Conservation (phyloP, 2,329 filamentous ascomycete species). For the Clonostachys byssicola region DNA sequence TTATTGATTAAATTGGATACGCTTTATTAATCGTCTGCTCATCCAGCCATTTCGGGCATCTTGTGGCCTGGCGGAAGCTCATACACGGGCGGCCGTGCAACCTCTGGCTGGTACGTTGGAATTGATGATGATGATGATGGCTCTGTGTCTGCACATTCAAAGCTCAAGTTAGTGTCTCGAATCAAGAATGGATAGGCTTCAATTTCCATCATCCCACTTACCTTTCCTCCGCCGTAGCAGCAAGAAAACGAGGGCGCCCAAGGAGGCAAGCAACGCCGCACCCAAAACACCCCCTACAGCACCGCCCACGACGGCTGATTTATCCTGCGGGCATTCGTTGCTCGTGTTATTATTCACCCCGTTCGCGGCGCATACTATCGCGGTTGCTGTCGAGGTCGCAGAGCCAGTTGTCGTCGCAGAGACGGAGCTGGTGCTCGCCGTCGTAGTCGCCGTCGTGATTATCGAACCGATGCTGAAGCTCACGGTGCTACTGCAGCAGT, state of each 20-base stretch:
- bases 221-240: neutral
- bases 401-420: too few relatives aligned
- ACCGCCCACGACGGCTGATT: constrained; percentile 10
- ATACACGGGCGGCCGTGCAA: too few relatives aligned
- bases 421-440: neutral
- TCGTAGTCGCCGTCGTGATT: constrained; percentile 2
- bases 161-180: too few relatives aligned
- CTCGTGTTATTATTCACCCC: neutral
- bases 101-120: too few relatives aligned
- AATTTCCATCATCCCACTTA: too few relatives aligned
- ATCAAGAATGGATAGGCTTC: too few relatives aligned
- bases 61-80: too few relatives aligned
- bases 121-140: too few relatives aligned
- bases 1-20: too few relatives aligned
- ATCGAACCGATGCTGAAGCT: constrained; percentile 4
- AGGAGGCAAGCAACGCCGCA: constrained; percentile 11
- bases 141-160: too few relatives aligned
- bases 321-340: constrained; percentile 10
- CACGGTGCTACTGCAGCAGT: constrained; percentile 9
- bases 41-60: too few relatives aligned
- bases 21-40: too few relatives aligned
- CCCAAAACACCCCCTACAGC: constrained; percentile 12
- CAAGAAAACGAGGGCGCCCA: constrained; percentile 9
- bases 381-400: neutral
- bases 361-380: constrained; percentile 1